Percentiles rank a stretch among this genome's conserved stretches.
Conservation (phyloP, 768 basidiomycete genomes). For the Mycena crocata region DNA sequence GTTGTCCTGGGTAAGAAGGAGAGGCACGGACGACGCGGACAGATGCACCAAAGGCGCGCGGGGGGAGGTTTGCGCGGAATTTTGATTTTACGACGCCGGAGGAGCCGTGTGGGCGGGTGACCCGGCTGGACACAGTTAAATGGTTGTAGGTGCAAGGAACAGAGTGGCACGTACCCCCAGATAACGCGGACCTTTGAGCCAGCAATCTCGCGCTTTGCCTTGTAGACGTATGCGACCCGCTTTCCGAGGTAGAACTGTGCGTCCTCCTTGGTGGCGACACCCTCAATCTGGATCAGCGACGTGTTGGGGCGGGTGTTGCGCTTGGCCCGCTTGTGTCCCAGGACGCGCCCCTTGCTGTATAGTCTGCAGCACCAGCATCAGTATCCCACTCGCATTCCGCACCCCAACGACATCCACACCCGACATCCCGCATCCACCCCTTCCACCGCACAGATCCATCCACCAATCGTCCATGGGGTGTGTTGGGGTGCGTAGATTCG, state of each 20-base stretch:
- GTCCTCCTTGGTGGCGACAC: conserved; percentile 92
- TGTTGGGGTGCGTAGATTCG: neutral
- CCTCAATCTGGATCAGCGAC: conserved; percentile 96
- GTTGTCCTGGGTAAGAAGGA: neutral
- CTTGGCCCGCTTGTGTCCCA: conserved; percentile 99
- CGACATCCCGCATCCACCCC: conserved; percentile 16
- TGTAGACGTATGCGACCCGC: conserved; percentile 99
- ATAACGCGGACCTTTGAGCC: conserved; percentile 97
- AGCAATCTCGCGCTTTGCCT: conserved; percentile 92
- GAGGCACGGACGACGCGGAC: conserved; percentile 83
- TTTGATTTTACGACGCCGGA: conserved; percentile 97
- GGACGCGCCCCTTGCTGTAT: conserved; percentile 95
- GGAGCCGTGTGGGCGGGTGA: conserved; percentile 94
- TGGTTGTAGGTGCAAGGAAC: neutral
- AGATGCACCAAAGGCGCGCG: conserved; percentile 92
- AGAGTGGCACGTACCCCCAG: conserved; percentile 81
- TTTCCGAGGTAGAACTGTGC: conserved; percentile 99
- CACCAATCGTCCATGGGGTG: neutral
- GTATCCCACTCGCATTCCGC: too few species aligned
- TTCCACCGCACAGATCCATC: neutral
- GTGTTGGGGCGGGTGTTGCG: conserved; percentile 97
- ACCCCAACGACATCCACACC: conserved; percentile 19
- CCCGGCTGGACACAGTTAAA: conserved; percentile 65
- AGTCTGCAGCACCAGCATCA: conserved; percentile 65
- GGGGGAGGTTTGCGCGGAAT: conserved; percentile 95